These are phyloP conservation scores for Colletotrichum spaethianum DNA, from an alignment of 2,329 filamentous ascomycete species.

Conservation along the genomic window DNA sequence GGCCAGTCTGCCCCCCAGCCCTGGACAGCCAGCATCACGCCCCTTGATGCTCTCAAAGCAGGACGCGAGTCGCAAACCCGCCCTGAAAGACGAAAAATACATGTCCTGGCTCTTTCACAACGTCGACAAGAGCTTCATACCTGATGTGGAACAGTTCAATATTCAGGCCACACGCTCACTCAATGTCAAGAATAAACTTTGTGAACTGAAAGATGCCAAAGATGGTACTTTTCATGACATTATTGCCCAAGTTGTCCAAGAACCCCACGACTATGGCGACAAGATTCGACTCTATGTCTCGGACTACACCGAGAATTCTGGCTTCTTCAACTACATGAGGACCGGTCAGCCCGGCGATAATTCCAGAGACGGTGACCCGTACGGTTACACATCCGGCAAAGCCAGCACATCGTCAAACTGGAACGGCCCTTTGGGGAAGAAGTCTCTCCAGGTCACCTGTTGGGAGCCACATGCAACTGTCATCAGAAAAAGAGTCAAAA, in stretches of 20 bases:
- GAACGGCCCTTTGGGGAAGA: conserved; percentile 81
- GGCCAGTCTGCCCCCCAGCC: conserved; percentile 53
- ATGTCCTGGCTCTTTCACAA: conserved; percentile 64
- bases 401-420: conserved; percentile 59
- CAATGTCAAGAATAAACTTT: conserved; percentile 70
- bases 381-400: conserved; percentile 63
- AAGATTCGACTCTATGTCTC: conserved; percentile 79
- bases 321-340: conserved; percentile 69
- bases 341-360: conserved; percentile 47
- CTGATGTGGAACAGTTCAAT: conserved; percentile 60
- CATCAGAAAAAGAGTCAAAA: conserved; percentile 68
- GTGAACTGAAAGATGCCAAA: conserved; percentile 74
- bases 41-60: conserved; percentile 44
- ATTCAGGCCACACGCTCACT: conserved; percentile 54
- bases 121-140: conserved; percentile 60
- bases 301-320: conserved; percentile 83
- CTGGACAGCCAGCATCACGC: conserved; percentile 49
- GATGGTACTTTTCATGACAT: conserved; percentile 75
- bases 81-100: conserved; percentile 54
- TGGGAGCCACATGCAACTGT: conserved; percentile 77
- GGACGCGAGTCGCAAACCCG: conserved; percentile 44
- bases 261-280: conserved; percentile 59
- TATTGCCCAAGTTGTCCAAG: conserved; percentile 77
- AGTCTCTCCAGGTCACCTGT: conserved; percentile 79
- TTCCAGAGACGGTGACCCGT: conserved; percentile 65